A percentile compares a stretch with the other conserved stretches of the same genome.
phyloP scores from a whole-genome alignment of 768 basidiomycete genomes.

The Kondoa malvinella region DNA sequence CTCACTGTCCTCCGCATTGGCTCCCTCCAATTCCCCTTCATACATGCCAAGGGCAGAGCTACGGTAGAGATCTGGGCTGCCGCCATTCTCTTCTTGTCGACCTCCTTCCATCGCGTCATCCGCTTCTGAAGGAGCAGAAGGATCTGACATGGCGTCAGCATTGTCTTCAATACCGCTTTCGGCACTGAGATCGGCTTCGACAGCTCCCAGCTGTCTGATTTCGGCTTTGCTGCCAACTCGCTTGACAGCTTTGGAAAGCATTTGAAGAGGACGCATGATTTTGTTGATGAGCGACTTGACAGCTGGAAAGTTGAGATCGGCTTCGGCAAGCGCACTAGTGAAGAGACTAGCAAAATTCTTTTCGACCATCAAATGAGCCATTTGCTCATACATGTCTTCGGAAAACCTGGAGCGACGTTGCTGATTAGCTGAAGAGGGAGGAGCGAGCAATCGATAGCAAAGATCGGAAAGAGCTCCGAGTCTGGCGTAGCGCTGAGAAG shows the following conservation, averaged over 20 bases:
- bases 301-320: slow-evolving; percentile 90
- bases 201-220: slow-evolving; percentile 19
- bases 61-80: slow-evolving; percentile 77
- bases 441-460: slow-evolving; percentile 67
- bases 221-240: slow-evolving; percentile 13
- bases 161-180: slow-evolving; percentile 32
- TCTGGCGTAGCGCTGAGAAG: slow-evolving; percentile 66
- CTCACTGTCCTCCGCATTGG: slow-evolving; percentile 21
- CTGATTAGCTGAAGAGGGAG: slow-evolving; percentile 34
- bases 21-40: slow-evolving; percentile 30
- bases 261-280: slow-evolving; percentile 72
- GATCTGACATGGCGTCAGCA: slow-evolving; percentile 31
- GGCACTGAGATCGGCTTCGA: slow-evolving; percentile 34
- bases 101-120: slow-evolving; percentile 35
- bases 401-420: slow-evolving; percentile 35
- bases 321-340: slow-evolving; percentile 71
- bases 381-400: slow-evolving; percentile 64
- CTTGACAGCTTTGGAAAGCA: slow-evolving; percentile 71
- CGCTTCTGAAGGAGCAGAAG: slow-evolving; percentile 45
- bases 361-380: slow-evolving; percentile 96
- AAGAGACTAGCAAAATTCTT: slow-evolving; percentile 83
- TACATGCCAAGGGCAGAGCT: slow-evolving; percentile 89
- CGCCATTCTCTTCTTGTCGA: slow-evolving; percentile 42
- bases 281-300: slow-evolving; percentile 69
- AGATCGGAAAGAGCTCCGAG: slow-evolving; percentile 72